Evolutionary conservation across 495 filamentous ascomycete species (phyloP), one percentile per base, ranked within the genome.

Genomic region (Parmelia sp.): DNA sequence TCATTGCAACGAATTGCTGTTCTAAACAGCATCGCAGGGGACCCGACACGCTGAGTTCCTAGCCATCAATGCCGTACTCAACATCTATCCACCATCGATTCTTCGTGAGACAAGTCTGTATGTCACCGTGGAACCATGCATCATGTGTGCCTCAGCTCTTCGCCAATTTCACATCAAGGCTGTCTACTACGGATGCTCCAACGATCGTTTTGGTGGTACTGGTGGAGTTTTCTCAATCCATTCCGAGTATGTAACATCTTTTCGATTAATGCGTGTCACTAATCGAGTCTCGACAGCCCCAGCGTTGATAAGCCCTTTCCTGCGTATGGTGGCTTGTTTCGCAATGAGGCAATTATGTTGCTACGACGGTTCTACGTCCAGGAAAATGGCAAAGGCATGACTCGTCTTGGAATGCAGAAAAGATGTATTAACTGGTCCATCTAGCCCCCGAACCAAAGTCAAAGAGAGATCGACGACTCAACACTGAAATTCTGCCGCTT

Each of bases 111-210:
- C 88, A 49, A 86, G 88, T 69, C 83, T 97, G 36, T 98, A 98
- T 73, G 94, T 98, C 39, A 97, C 94, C 0, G 92, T 97, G 58
- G 94, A 98, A 73, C 94, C 94, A 3, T 98, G 94, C 73, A 86
- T 98, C 70, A 98, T 98, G 94, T 98, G 94, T 71, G 93, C 94
- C 3, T 91, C 90, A n/a, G 83, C 92, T 35, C 81, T 98, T 37
- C 86, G 89, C 36, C 95, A 97, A 73, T 84, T 91, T 60, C 80
- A 83, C 9, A 88, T 98, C 71, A 81, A 87, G 61, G 84, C 82
- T 60, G 94, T 97, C 3, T 97, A 90, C 75, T 97, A 90, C 74
- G 95, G 94, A n/a, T 95, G 91, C 64, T 80, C 85, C 56, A 98
- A 98, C 77, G 94, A 97, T 70, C 87, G 93, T 55, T 98, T 98